Conservation (phyloP, 78 protist species). For the Salpingoeca rosetta region DNA sequence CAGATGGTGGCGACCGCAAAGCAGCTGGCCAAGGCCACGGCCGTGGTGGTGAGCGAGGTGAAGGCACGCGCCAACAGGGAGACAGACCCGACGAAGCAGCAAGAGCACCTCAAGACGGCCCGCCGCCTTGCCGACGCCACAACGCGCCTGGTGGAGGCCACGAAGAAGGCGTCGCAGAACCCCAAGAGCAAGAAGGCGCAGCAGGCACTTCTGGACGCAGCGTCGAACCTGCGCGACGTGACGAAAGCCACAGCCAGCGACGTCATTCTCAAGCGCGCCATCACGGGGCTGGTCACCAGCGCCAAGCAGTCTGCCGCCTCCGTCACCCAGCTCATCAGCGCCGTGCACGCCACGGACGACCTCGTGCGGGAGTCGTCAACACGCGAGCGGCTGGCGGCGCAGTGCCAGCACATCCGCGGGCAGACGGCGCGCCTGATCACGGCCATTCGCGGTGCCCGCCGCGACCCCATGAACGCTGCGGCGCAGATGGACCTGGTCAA, state of each 20-base stretch:
- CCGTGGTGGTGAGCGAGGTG: neutral
- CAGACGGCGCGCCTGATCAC: neutral
- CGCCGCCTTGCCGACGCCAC: constrained; percentile 8
- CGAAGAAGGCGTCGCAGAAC: constrained; percentile 16
- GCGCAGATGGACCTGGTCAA: constrained; percentile 28
- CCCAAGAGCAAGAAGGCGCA: neutral
- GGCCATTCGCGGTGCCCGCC: neutral
- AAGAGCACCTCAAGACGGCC: neutral
- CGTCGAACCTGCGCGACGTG: neutral
- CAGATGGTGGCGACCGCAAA: neutral
- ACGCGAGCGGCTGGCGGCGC: constrained; percentile 9
- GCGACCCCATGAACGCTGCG: neutral
- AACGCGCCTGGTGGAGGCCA: neutral
- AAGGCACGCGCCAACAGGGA: constrained; percentile 3
- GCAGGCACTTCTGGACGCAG: neutral
- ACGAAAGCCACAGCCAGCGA: neutral
- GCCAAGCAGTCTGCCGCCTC: constrained; percentile 7
- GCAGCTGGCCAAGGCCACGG: constrained; percentile 21
- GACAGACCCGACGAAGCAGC: neutral
- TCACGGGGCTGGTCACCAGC: constrained; percentile 4
- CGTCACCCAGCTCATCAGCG: constrained; percentile 18
- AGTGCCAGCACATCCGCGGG: neutral
- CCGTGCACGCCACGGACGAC: neutral
- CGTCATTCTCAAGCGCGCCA: neutral
- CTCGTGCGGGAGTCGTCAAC: constrained; percentile 19